A percentile compares a stretch with the other conserved stretches of the same genome.
phyloP scores from a whole-genome alignment of 305 asterid species.

The Salvia sclarea region DNA sequence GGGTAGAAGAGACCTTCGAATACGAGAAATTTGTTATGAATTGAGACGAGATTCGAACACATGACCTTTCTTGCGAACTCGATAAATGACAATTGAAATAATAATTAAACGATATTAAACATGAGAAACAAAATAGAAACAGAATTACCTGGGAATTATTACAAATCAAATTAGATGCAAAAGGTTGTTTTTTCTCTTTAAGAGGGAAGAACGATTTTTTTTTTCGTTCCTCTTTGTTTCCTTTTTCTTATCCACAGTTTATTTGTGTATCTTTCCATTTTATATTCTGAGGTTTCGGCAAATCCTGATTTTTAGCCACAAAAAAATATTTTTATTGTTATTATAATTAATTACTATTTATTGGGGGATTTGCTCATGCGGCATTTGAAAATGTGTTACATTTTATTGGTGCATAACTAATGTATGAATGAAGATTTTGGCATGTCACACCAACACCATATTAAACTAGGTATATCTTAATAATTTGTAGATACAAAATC shows the following conservation, averaged over 20 bases:
- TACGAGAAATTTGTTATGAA: neutral
- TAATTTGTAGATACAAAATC: too few relatives aligned
- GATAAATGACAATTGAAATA: neutral
- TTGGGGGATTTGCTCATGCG: neutral
- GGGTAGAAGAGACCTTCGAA: neutral
- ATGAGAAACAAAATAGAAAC: neutral
- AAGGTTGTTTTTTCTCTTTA: neutral
- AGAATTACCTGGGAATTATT: conserved; percentile 31
- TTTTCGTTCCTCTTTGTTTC: neutral
- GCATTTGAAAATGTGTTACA: neutral
- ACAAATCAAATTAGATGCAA: conserved; percentile 15
- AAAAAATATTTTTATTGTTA: neutral
- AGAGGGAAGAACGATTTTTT: conserved; percentile 17
- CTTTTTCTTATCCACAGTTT: neutral
- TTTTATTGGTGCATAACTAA: neutral
- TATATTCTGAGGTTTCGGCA: conserved; percentile 32
- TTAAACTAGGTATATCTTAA: neutral
- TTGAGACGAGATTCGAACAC: neutral
- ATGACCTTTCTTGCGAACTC: neutral
- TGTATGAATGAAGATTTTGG: neutral
- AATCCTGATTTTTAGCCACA: conserved; percentile 35
- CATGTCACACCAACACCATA: neutral
- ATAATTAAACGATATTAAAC: neutral
- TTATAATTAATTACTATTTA: conserved; percentile 13
- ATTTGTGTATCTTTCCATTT: conserved; percentile 18